Base-by-base conservation (phyloP, 176 grass and related monocot genomes). In the Cenchrus purpureus region DNA sequence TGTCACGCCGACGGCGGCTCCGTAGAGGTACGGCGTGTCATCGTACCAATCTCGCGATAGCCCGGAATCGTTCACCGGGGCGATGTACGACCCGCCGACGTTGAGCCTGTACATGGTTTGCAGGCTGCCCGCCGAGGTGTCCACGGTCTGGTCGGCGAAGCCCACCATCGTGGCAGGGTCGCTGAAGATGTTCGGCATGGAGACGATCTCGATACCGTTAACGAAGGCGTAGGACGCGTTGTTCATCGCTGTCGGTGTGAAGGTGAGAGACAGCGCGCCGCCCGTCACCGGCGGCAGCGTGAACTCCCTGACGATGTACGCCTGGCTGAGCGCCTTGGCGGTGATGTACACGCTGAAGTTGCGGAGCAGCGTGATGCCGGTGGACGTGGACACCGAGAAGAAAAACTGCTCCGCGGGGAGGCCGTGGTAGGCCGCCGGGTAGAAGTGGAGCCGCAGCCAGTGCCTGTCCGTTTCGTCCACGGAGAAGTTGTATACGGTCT, bases 281-380 rank as follows among this genome's bases (percentile, higher is more conserved):
- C 67, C 56, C 0, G 55, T 70, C 7, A 67, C 48, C 3, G 79
- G 74, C 0, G 87, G 89, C 10, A 97, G 74, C 0, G 89, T 82
- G 82, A 88, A 97, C 75, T 97, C 94, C 46, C 84, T 81, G 22
- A 94, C 29, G 19, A 92, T 91, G 79, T 97, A 97, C 12, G 89
- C 94, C 69, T 94, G 87, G 28, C 84, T 97, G 31, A 97, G 89
- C 9, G 91, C 91, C 76, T 80, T 94, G 49, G 91, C 81, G 25
- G 89, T 97, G 79, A 92, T 76, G 90, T 90, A 87, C 16, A 85
- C 94, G 57, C 94, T 97, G 79, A 97, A 97, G 82, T 97, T 97
- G 40, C 70, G 85, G 0, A 97, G 89, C 44, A 97, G 87, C 5
- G 91, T 94, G 48, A 90, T 17, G 34, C 94, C 87, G 9, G 70